These are phyloP conservation scores for Colletotrichum camelliae DNA, from an alignment of 2,329 filamentous ascomycete genomes.

Conservation along the genomic window DNA sequence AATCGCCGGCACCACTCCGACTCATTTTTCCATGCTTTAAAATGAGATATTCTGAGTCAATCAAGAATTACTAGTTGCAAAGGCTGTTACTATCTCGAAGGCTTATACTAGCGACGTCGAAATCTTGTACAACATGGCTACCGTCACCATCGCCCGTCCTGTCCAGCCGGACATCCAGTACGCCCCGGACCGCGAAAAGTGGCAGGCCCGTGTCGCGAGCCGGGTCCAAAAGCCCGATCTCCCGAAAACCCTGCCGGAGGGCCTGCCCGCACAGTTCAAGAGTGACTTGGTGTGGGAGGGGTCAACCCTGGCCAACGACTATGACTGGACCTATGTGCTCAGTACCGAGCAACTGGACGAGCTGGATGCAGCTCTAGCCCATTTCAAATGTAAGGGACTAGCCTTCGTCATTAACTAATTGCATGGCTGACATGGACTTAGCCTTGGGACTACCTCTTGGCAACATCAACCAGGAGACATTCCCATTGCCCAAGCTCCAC, in stretches of 20 bases:
- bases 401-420: background rate
- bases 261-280: conserved; percentile 54
- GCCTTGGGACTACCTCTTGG: conserved; percentile 37
- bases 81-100: background rate
- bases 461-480: conserved; percentile 53
- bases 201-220: conserved; percentile 51
- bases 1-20: background rate
- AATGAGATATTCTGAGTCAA: background rate
- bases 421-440: background rate
- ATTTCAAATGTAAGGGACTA: conserved; percentile 10
- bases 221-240: conserved; percentile 46
- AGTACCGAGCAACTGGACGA: conserved; percentile 52
- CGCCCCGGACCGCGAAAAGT: conserved; percentile 58
- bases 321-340: conserved; percentile 60
- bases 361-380: conserved; percentile 33
- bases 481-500: conserved; percentile 60
- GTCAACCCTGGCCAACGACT: conserved; percentile 47
- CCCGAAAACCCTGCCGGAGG: conserved; percentile 46
- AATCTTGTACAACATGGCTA: background rate
- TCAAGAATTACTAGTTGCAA: background rate
- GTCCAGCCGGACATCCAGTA: conserved; percentile 66
- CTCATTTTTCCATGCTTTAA: background rate
- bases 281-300: conserved; percentile 65
- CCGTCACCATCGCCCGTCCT: conserved; percentile 28
- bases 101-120: too few relatives aligned